Evolutionary conservation across 495 filamentous ascomycete species (phyloP).

Genomic region (Xylaria nigripes): DNA sequence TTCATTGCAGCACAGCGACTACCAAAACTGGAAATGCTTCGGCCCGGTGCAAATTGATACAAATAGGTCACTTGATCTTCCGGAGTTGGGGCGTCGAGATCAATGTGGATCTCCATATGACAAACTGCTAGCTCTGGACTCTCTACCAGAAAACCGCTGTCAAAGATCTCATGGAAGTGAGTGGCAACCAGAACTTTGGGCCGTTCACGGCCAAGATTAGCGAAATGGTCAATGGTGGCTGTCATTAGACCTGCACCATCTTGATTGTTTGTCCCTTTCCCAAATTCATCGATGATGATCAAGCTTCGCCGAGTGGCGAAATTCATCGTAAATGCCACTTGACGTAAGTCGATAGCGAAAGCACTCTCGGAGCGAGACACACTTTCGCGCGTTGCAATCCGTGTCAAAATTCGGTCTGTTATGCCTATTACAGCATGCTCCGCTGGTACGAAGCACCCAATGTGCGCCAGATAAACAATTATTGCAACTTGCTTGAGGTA

Average conservation of each 20-base stretch:
- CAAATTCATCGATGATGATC: conserved; percentile 88
- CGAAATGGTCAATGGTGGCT: conserved; percentile 70
- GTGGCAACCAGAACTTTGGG: conserved; percentile 85
- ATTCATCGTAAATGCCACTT: conserved; percentile 70
- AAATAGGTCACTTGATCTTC: conserved; percentile 82
- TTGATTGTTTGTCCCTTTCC: conserved; percentile 78
- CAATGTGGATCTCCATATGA: conserved; percentile 81
- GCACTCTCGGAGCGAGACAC: conserved; percentile 81
- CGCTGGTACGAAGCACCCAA: conserved; percentile 87
- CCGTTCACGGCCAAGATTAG: conserved; percentile 47
- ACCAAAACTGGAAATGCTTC: conserved; percentile 75
- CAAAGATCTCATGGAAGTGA: conserved; percentile 93
- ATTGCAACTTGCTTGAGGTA: conserved; percentile 95
- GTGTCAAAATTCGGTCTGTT: conserved; percentile 87
- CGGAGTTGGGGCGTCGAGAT: conserved; percentile 46
- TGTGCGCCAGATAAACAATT: conserved; percentile 87
- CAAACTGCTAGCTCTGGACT: conserved; percentile 59
- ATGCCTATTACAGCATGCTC: conserved; percentile 70
- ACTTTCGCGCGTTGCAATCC: conserved; percentile 79
- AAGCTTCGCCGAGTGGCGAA: conserved; percentile 72
- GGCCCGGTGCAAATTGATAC: conserved; percentile 62
- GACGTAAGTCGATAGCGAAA: conserved; percentile 89
- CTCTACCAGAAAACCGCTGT: conserved; percentile 54
- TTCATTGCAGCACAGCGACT: conserved; percentile 79
- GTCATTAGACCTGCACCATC: conserved; percentile 84